Percentiles rank a stretch among this genome's conserved stretches.
Evolutionary conservation across 176 grass and related monocot species (phyloP).

Genomic region (Zoysia japonica): DNA sequence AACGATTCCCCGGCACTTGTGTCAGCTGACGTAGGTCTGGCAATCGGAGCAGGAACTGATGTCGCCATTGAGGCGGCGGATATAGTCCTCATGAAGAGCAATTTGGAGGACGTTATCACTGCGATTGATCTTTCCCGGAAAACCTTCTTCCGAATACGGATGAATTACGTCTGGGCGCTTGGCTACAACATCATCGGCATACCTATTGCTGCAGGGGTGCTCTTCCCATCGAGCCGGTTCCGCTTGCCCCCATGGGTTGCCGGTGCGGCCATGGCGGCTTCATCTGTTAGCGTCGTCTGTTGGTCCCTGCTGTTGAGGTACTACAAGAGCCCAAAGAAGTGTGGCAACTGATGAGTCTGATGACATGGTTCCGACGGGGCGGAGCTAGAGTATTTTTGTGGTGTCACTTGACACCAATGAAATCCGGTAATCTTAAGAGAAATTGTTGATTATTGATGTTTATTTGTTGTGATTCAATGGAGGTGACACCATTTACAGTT

Average conservation of each 20-base stretch:
- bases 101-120: slow-evolving; percentile 91
- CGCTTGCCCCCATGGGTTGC: slow-evolving; percentile 89
- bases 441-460: too few species aligned
- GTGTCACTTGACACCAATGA: too few species aligned
- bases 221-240: slow-evolving; percentile 75
- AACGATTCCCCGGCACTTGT: slow-evolving; percentile 92
- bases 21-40: slow-evolving; percentile 77
- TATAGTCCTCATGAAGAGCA: slow-evolving; percentile 98
- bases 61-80: slow-evolving; percentile 95
- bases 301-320: slow-evolving; percentile 83
- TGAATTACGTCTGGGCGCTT: slow-evolving; percentile 95
- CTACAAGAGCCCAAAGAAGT: slow-evolving; percentile 73
- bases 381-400: too few species aligned
- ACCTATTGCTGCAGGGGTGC: slow-evolving; percentile 68
- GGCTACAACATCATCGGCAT: slow-evolving; percentile 93
- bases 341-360: slow-evolving; percentile 29
- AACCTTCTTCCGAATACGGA: slow-evolving; percentile 80
- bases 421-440: too few species aligned
- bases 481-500: too few species aligned
- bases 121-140: slow-evolving; percentile 93
- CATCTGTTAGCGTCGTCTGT: slow-evolving; percentile 87
- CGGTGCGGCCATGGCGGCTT: slow-evolving; percentile 91
- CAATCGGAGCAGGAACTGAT: slow-evolving; percentile 89
- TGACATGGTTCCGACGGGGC: too few species aligned
- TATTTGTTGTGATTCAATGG: too few species aligned